Percentiles rank a stretch among this genome's conserved stretches.
Evolutionary conservation across 306 rosid species (phyloP).

Genomic region (Quillaja saponaria): DNA sequence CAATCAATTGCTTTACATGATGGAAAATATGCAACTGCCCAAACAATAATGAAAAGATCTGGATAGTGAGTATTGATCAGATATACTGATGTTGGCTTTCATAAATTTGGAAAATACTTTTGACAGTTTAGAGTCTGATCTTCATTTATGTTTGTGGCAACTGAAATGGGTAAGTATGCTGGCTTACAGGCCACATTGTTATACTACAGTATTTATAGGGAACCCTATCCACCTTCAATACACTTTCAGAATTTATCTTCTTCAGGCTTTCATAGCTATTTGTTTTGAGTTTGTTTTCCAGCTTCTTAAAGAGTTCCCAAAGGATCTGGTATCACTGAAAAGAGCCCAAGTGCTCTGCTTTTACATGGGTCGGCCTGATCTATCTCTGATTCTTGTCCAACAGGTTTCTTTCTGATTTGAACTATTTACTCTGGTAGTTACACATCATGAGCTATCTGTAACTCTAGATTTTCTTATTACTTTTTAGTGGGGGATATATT

Average conservation of each 20-base stretch:
- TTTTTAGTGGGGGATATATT: too few relatives aligned
- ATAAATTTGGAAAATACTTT: slow-evolving; percentile 12
- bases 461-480: too few relatives aligned
- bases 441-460: too few relatives aligned
- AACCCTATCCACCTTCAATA: too few relatives aligned
- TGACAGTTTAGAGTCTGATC: not conserved
- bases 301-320: slow-evolving; percentile 76
- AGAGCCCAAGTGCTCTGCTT: slow-evolving; percentile 78
- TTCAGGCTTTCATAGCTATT: too few relatives aligned
- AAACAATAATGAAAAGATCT: not conserved
- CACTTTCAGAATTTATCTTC: too few relatives aligned
- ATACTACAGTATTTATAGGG: not conserved
- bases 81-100: slow-evolving; percentile 15
- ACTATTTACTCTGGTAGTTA: too few relatives aligned
- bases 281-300: slow-evolving; percentile 3
- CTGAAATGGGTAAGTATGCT: slow-evolving; percentile 24
- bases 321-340: slow-evolving; percentile 75
- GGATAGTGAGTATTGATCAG: slow-evolving; percentile 13
- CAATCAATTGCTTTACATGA: slow-evolving; percentile 17
- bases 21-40: slow-evolving; percentile 6
- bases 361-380: slow-evolving; percentile 70
- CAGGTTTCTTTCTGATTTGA: slow-evolving; percentile 53
- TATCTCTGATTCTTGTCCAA: slow-evolving; percentile 56
- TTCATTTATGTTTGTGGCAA: slow-evolving; percentile 16
- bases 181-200: slow-evolving; percentile 9